phyloP scores from a whole-genome alignment of 164 flowering plant genomes.

The Santalum album region DNA sequence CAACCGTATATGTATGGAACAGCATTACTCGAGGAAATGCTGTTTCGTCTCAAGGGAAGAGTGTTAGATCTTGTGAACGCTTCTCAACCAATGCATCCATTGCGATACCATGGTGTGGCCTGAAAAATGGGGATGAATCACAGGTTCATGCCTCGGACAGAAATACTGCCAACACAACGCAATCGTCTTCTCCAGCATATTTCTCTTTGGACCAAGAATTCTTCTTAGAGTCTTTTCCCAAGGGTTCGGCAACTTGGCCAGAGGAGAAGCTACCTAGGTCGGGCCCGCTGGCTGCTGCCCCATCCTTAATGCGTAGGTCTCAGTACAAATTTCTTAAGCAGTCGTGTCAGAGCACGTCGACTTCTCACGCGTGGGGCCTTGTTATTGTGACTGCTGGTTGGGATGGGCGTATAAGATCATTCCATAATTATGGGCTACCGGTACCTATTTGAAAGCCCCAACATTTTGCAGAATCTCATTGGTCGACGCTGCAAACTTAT shows the following conservation, averaged over 20 bases:
- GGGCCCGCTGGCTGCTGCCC: constrained; percentile 11
- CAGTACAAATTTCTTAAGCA: constrained; percentile 44
- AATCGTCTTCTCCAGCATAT: constrained; percentile 24
- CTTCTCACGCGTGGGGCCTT: constrained; percentile 61
- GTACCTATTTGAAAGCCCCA: constrained; percentile 27
- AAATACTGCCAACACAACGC: constrained; percentile 10
- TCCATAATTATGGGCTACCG: constrained; percentile 65
- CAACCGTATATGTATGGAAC: constrained; percentile 53
- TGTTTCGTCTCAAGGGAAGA: constrained; percentile 19
- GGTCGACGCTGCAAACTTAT: background rate
- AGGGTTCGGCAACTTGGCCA: constrained; percentile 68
- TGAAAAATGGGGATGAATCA: constrained; percentile 15
- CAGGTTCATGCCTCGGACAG: constrained; percentile 7
- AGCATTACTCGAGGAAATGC: constrained; percentile 14
- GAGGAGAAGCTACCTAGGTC: constrained; percentile 52
- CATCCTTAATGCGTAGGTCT: constrained; percentile 35
- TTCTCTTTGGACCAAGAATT: constrained; percentile 38
- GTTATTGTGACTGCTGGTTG: constrained; percentile 69
- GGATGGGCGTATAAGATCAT: constrained; percentile 63
- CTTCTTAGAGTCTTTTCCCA: constrained; percentile 37
- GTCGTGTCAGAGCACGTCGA: constrained; percentile 36
- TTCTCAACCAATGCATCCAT: constrained; percentile 48
- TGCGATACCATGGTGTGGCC: constrained; percentile 61
- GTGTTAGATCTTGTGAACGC: constrained; percentile 40
- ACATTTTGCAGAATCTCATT: background rate